phyloP scores from a whole-genome alignment of 345 rosid species.

The Gossypium ekmanianum region DNA sequence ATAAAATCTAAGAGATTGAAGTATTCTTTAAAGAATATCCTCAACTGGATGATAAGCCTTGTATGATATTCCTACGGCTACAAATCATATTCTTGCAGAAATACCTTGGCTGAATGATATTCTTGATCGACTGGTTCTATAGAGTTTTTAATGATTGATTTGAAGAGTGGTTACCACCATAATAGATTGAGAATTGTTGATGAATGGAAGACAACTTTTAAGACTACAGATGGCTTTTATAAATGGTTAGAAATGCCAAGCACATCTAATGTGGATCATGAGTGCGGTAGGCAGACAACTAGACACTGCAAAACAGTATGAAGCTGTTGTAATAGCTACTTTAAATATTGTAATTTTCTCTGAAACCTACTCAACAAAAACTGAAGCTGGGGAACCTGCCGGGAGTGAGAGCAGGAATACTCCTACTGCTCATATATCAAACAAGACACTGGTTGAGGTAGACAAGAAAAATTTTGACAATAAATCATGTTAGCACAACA shows the following conservation, averaged over 20 bases:
- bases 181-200: background rate
- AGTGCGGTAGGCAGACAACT: background rate
- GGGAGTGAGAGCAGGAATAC: constrained; percentile 32
- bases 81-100: background rate
- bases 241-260: no score
- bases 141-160: background rate
- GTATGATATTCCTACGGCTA: background rate
- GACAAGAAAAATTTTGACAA: constrained; percentile 23
- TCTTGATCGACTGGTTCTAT: background rate
- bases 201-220: no score
- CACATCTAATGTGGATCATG: no score
- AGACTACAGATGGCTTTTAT: no score
- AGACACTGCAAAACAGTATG: background rate
- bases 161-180: background rate
- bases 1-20: no score
- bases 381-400: constrained; percentile 35
- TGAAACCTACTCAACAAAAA: constrained; percentile 46
- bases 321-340: background rate
- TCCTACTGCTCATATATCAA: constrained; percentile 20
- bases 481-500: constrained; percentile 10
- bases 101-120: background rate
- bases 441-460: constrained; percentile 25
- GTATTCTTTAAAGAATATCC: no score
- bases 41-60: no score
- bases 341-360: no score